These are phyloP conservation scores for Sarocladiaceae sp. DNA, from an alignment of 2,329 filamentous ascomycete species.

Conservation along the genomic window DNA sequence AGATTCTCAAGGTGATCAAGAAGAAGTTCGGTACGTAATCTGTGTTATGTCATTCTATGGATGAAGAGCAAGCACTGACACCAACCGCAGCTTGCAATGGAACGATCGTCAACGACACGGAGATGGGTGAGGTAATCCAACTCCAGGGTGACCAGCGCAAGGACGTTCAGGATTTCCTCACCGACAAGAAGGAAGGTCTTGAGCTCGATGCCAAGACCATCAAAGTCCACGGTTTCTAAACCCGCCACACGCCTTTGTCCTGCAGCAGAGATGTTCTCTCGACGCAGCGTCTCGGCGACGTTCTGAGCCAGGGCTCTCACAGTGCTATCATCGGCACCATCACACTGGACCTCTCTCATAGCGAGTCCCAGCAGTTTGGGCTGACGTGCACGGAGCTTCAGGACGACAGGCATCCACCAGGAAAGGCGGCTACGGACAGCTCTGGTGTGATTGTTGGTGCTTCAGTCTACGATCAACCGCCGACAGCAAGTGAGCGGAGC, in stretches of 20 bases:
- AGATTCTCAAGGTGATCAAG: slow-evolving; percentile 99
- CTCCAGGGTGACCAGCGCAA: slow-evolving; percentile 99
- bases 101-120: slow-evolving; percentile 91
- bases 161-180: slow-evolving; percentile 96
- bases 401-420: slow-evolving; percentile 24
- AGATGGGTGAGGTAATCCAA: slow-evolving; percentile 99
- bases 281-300: slow-evolving; percentile 8
- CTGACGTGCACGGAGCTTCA: slow-evolving; percentile 17
- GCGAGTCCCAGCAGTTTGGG: not conserved
- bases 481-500: not conserved
- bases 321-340: slow-evolving; percentile 1
- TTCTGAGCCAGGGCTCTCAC: slow-evolving; percentile 9
- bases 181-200: slow-evolving; percentile 91
- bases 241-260: slow-evolving; percentile 23
- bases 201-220: slow-evolving; percentile 95
- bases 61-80: slow-evolving; percentile 13
- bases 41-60: too few species aligned
- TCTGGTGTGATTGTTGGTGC: slow-evolving; percentile 9
- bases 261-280: slow-evolving; percentile 9
- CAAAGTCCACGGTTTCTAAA: slow-evolving; percentile 67
- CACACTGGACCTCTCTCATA: not conserved
- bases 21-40: slow-evolving; percentile 94
- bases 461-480: not conserved
- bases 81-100: slow-evolving; percentile 84
- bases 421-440: slow-evolving; percentile 6